Conservation (phyloP, 1,284 basidiomycete species). For the Coriolopsis trogii region DNA sequence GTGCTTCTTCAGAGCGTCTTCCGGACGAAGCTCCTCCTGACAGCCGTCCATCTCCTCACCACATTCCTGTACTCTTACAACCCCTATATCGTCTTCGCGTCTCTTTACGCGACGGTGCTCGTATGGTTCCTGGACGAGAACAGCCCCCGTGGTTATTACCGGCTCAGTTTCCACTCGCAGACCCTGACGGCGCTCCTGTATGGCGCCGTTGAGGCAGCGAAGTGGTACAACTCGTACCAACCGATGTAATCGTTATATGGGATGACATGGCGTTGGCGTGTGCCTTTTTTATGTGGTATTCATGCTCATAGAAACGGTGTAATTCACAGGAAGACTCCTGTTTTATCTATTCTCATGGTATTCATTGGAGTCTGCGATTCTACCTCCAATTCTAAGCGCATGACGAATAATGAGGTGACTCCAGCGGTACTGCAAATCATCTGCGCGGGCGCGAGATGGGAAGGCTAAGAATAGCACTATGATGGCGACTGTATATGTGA, state of each 20-base stretch:
- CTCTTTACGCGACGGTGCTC: constrained; percentile 14
- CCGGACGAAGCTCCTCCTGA: constrained; percentile 14
- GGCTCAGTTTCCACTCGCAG: constrained; percentile 20
- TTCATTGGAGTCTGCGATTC: too few relatives aligned
- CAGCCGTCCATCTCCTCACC: constrained; percentile 10
- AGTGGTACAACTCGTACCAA: constrained; percentile 6
- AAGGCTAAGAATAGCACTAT: too few relatives aligned
- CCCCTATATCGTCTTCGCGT: constrained; percentile 17
- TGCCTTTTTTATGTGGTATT: too few relatives aligned
- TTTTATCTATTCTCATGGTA: too few relatives aligned
- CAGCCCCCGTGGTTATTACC: constrained; percentile 11
- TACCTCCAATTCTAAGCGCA: too few relatives aligned
- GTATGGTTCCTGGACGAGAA: constrained; percentile 17
- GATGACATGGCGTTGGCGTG: too few relatives aligned
- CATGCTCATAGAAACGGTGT: too few relatives aligned
- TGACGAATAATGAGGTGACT: too few relatives aligned
- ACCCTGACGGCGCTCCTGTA: constrained; percentile 14
- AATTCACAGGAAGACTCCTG: too few relatives aligned
- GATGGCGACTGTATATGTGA: too few relatives aligned
- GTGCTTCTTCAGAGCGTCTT: constrained; percentile 17
- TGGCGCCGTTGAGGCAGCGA: constrained; percentile 4
- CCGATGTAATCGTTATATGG: not conserved
- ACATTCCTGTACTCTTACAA: constrained; percentile 8
- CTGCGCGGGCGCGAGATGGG: too few relatives aligned
- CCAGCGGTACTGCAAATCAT: too few relatives aligned